phyloP scores from a whole-genome alignment of 164 flowering plant species.

The Protea cynaroides region DNA sequence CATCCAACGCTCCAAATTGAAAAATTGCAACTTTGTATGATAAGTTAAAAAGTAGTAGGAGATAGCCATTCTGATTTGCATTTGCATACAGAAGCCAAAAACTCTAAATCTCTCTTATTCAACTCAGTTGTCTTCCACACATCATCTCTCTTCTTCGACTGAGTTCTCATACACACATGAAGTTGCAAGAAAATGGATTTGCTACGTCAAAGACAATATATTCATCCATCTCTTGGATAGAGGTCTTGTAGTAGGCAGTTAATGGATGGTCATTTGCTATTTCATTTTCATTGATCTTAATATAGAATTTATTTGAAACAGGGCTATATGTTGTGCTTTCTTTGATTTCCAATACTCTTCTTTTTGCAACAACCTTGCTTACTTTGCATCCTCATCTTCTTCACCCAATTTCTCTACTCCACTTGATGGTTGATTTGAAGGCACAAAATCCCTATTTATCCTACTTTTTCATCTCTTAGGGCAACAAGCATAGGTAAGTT shows the following conservation, averaged over 20 bases:
- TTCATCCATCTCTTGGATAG: conserved; percentile 67
- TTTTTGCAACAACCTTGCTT: conserved; percentile 70
- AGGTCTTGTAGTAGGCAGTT: conserved; percentile 70
- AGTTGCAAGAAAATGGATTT: no score
- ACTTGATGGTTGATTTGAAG: conserved; percentile 11
- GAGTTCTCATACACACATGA: no score
- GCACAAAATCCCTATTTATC: conserved; percentile 23
- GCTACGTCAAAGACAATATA: conserved; percentile 62
- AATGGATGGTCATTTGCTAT: conserved; percentile 91
- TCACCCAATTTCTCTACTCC: conserved; percentile 25
- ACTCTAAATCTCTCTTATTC: no score
- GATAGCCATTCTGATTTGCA: no score
- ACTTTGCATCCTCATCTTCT: conserved; percentile 63
- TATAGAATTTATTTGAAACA: conserved; percentile 46
- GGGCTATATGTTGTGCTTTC: conserved; percentile 28
- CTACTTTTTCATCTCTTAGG: conserved; percentile 53
- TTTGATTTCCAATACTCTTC: conserved; percentile 64
- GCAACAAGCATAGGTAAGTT: conserved; percentile 59
- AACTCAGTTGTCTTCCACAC: no score
- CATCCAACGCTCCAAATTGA: no score
- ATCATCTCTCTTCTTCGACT: no score
- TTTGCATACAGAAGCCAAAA: no score
- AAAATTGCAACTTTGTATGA: no score
- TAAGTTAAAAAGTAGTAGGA: no score
- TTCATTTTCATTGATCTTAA: conserved; percentile 91